phyloP scores from a whole-genome alignment of 768 basidiomycete genomes.

The Termitomyces titanicus region DNA sequence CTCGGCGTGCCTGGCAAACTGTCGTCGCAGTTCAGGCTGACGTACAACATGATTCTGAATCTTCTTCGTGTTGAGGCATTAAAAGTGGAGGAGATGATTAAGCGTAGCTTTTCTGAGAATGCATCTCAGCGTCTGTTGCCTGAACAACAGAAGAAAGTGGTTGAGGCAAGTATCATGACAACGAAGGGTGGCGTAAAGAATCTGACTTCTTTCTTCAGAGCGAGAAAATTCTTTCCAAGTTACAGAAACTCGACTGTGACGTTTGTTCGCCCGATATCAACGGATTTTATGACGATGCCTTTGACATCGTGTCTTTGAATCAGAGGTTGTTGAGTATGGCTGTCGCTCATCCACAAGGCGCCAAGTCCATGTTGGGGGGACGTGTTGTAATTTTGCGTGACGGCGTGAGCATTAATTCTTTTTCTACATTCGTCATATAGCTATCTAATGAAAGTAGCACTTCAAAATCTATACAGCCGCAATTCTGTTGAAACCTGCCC shows the following conservation, averaged over 20 bases:
- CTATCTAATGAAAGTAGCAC: slow-evolving; percentile 45
- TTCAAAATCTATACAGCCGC: slow-evolving; percentile 68
- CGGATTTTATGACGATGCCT: slow-evolving; percentile 69
- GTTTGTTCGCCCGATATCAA: slow-evolving; percentile 72
- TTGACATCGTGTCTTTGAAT: slow-evolving; percentile 60
- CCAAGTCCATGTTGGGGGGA: slow-evolving; percentile 66
- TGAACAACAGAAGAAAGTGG: slow-evolving; percentile 86
- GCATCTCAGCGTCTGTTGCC: slow-evolving; percentile 89
- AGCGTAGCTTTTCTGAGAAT: slow-evolving; percentile 98
- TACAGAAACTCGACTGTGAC: slow-evolving; percentile 66
- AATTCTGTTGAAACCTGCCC: slow-evolving; percentile 66
- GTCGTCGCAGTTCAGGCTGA: slow-evolving; percentile 93
- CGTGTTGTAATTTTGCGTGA: slow-evolving; percentile 83
- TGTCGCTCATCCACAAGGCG: slow-evolving; percentile 54
- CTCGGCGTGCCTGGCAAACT: slow-evolving; percentile 91
- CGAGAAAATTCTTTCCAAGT: slow-evolving; percentile 60
- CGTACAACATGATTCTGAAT: slow-evolving; percentile 99
- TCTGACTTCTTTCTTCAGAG: slow-evolving; percentile 40
- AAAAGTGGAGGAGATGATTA: slow-evolving; percentile 99
- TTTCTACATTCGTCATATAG: not conserved
- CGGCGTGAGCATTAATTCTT: slow-evolving; percentile 47
- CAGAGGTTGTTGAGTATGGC: slow-evolving; percentile 60
- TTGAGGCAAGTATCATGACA: slow-evolving; percentile 54
- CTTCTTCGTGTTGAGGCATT: slow-evolving; percentile 93
- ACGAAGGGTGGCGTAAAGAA: slow-evolving; percentile 1